Base-by-base conservation (phyloP, 2,329 filamentous ascomycete genomes). In the Hymenoscyphus repandus region DNA sequence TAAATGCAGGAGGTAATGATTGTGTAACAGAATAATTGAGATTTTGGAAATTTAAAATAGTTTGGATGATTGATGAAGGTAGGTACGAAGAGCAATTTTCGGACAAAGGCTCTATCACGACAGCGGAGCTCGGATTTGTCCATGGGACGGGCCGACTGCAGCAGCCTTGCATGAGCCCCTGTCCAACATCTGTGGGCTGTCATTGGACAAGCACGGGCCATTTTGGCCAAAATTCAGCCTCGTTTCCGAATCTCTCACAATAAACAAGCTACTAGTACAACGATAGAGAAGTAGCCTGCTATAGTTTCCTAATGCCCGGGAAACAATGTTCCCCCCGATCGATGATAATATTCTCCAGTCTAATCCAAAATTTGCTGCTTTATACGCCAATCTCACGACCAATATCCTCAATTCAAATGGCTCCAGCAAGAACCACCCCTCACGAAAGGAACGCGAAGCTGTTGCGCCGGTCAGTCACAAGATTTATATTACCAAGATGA, bases 281-380 rank as follows among this genome's bases (percentile, higher is more conserved):
- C 40, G 43, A 42, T 38, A 31, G 7, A 27, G 22, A 27, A 7
- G 22, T 7, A 27, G 4, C 4, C 7, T 27, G 22, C 22, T 27
- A 27, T 27, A 27, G 22, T 4, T 7, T 27, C 22, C 22, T 27
- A 27, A 27, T 27, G 12, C 36, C 10, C 34, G 4, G 15, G 34
- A 5, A 44, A 56, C 40, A 38, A 83, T 83, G 79, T 66, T 84
- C 2, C 81, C 81, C 0, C 79, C 79, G 0, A 66, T 84, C 7
- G 80, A 84, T 17, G 70, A 76, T 7, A 58, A 72, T 0, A 68
- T 84, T 15, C 64, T 85, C 1, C 65, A 73, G 47, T 72, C 70
- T 51, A 84, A 85, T 55, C 80, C 80, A 0, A 73, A 78, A 18
- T 85, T 85, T 59, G 76, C 77, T n/a, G 69, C 71, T 32, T 71